A percentile compares a stretch with the other conserved stretches of the same genome.
Conservation (phyloP, 202 grass and related monocot genomes). For the Zizania palustris region DNA sequence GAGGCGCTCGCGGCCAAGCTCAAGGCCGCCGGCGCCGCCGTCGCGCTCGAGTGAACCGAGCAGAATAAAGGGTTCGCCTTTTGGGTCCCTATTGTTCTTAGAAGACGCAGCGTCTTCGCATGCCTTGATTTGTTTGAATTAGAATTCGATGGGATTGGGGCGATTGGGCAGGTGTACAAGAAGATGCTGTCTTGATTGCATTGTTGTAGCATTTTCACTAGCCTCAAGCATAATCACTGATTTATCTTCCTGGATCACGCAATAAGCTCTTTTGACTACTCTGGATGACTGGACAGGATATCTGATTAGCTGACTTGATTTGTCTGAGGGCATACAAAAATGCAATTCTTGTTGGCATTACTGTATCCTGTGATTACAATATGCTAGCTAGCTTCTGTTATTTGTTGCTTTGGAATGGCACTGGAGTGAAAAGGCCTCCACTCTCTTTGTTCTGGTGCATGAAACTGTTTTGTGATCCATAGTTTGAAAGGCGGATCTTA, state of each 20-base stretch:
- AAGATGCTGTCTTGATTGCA: conserved; percentile 35
- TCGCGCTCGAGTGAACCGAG: conserved; percentile 72
- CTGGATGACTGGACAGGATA: conserved; percentile 6
- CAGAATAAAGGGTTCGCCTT: conserved; percentile 38
- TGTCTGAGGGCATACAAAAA: background rate
- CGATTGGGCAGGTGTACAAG: background rate
- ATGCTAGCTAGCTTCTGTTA: background rate
- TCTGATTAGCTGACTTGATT: conserved; percentile 16
- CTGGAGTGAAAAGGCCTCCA: background rate
- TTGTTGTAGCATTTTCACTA: conserved; percentile 48
- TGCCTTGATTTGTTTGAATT: conserved; percentile 43
- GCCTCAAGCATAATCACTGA: conserved; percentile 36
- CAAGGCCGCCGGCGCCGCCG: conserved; percentile 77
- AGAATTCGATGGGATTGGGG: conserved; percentile 21
- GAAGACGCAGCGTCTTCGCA: conserved; percentile 2
- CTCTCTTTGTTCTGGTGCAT: background rate
- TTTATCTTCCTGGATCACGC: conserved; percentile 35
- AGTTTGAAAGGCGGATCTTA: background rate
- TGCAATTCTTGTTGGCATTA: conserved; percentile 4
- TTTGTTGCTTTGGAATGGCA: conserved; percentile 12
- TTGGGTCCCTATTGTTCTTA: conserved; percentile 35
- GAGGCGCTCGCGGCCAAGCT: conserved; percentile 85
- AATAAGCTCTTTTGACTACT: conserved; percentile 30
- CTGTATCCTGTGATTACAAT: conserved; percentile 30
- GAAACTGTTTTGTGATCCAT: conserved; percentile 17